phyloP scores from a whole-genome alignment of 495 filamentous ascomycete genomes.

The Penicillium silybi region DNA sequence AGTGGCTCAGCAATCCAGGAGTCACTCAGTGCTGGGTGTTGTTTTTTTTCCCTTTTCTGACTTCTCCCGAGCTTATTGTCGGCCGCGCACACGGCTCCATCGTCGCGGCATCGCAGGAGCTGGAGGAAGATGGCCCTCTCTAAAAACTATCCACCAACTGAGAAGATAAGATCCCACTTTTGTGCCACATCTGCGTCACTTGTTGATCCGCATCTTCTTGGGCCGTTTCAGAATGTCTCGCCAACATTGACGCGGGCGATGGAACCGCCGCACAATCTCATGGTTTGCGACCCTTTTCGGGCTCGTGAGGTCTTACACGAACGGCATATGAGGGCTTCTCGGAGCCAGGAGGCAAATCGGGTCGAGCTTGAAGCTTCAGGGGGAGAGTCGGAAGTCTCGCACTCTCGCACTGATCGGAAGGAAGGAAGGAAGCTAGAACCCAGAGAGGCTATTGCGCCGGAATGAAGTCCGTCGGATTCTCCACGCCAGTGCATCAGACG shows the following conservation, averaged over 20 bases:
- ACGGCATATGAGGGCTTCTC: not conserved
- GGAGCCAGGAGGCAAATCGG: not conserved
- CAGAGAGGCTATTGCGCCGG: conserved; percentile 17
- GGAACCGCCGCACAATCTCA: not conserved
- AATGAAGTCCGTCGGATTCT: conserved; percentile 13
- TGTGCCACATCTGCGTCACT: not conserved
- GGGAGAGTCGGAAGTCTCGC: not conserved
- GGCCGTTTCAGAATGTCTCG: conserved; percentile 14
- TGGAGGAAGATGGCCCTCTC: not conserved
- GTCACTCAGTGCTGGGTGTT: conserved; percentile 6
- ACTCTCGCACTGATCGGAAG: not conserved
- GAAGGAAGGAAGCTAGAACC: conserved; percentile 3
- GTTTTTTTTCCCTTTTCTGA: not conserved
- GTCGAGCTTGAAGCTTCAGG: not conserved
- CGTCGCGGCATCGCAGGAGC: not conserved
- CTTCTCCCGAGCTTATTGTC: not conserved
- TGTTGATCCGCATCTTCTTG: not conserved
- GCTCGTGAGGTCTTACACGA: not conserved
- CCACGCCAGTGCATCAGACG: conserved; percentile 2
- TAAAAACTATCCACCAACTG: not conserved
- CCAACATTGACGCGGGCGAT: not conserved
- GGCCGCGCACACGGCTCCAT: conserved; percentile 2
- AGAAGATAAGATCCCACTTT: not conserved
- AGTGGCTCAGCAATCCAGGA: conserved; percentile 5
- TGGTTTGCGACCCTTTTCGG: not conserved